Evolutionary conservation across 331 rosid species (phyloP).

Genomic region (Spiraea crenata): DNA sequence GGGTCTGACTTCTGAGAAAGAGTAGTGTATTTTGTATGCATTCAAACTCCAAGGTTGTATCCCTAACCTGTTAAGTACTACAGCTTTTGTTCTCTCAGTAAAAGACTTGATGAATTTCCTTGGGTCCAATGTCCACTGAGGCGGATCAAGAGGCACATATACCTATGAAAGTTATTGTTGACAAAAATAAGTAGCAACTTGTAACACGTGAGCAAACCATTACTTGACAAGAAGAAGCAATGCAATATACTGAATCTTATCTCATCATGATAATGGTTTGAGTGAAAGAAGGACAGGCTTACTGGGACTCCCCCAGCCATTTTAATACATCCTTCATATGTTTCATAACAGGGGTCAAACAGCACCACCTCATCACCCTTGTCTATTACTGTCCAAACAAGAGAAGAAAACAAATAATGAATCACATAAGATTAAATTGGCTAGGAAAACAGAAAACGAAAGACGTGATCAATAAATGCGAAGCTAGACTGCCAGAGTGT

Average conservation of each 20-base stretch:
- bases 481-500: background rate
- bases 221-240: background rate
- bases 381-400: conserved; percentile 60
- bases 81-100: conserved; percentile 69
- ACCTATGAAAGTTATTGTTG: conserved; percentile 45
- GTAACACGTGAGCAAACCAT: background rate
- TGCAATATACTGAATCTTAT: background rate
- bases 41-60: no score
- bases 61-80: conserved; percentile 76
- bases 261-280: background rate
- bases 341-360: conserved; percentile 69
- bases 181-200: background rate
- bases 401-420: conserved; percentile 2
- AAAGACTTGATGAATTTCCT: conserved; percentile 51
- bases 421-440: background rate
- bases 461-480: background rate
- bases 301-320: conserved; percentile 82
- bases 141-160: conserved; percentile 70
- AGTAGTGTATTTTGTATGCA: no score
- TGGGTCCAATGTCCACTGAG: conserved; percentile 72
- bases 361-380: conserved; percentile 72
- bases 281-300: conserved; percentile 27
- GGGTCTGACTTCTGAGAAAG: no score
- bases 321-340: conserved; percentile 56
- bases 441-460: background rate